Base-by-base conservation (phyloP, 148 eudicot species). In the Spergularia bocconei region DNA sequence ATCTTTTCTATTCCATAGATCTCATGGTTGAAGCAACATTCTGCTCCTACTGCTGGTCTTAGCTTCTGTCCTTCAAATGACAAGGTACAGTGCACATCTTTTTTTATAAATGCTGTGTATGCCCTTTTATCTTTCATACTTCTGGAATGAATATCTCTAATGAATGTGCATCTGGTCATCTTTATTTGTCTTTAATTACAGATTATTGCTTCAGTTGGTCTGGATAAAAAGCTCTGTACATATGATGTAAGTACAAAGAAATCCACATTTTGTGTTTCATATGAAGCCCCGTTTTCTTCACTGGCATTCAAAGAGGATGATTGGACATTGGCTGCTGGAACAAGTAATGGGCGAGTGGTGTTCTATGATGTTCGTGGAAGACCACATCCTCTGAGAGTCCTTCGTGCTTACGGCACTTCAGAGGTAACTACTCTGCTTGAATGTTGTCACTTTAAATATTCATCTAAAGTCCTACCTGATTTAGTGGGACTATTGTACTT, bases 11-110 rank as follows among this genome's bases (percentile, higher is more conserved):
- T 66, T 63, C 69, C 48, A 41, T 88, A 95, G 98, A 90, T 86
- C 68, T 95, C 98, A 77, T 95, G 98, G 98, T 75, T 86, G 82
- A 95, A 90, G 89, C 98, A 95, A 85, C 97, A 95, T 82, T 90
- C 98, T 58, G 98, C 98, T 29, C 98, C 98, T 66, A 88, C 92
- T 47, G 81, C 92, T 82, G 98, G 93, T 55, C 84, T 95, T 79
- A 83, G 98, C 81, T 95, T 92, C 80, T 92, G 93, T 67, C 98
- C 98, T 74, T 84, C 96, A 65, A 90, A 92, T 84, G 98, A 95
- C 68, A 95, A 95, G 98, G 98, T 92, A 53, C 63, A 58, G 74
- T 68, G 78, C 67, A 61, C 44, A 23, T 23, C 13, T 23, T 44
- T 15, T 63, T 63, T 71, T n/a, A 51, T 14, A n/a, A 65, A 12